Base-by-base conservation (phyloP, 1,284 basidiomycete species). In the Heterobasidion irregulare region DNA sequence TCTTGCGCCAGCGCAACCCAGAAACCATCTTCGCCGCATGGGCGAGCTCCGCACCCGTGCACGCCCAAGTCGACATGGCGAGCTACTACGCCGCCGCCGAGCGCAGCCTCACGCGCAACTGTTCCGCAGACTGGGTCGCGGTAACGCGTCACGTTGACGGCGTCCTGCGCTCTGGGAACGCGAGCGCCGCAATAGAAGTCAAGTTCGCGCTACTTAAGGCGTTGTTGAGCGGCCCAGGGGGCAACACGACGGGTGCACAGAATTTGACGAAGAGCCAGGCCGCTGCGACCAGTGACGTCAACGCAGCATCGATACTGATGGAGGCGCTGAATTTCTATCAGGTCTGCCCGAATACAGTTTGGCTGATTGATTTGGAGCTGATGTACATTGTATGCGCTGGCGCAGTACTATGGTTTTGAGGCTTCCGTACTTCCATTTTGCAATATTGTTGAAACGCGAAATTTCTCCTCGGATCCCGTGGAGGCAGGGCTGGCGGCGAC, bases 121-220 rank as follows among this genome's bases (percentile, higher is more conserved):
- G 76, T 61, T 78, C 76, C 2, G 74, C 75, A 1, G 77, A 79
- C 66, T 79, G 76, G 75, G 72, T 76, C 48, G 72, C 74, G 2
- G 72, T 78, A 6, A 78, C 76, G 36, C 71, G 69, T 48, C 69
- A 68, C 58, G 75, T 77, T 7, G 76, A 79, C 59, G 63, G 69
- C 34, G 69, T 68, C 0, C 64, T 78, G 46, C 66, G 62, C 33
- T 68, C 69, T 13, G 63, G 61, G 4, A 69, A 73, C 47, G 63
- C 66, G 13, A 70, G 63, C 2, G 65, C 64, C 19, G 63, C 62
- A 44, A 65, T 63, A n/a, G 66, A 73, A 15, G 59, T 77, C 60
- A 79, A 78, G 57, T 72, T 72, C 52, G 63, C 65, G 3, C 64
- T 79, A 33, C 62, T 76, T 57, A 72, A 70, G 53, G 76, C 76